Percentiles rank a stretch among this genome's conserved stretches.
These are phyloP conservation scores for Colletotrichum ledebouriae DNA, from an alignment of 2,329 filamentous ascomycete genomes.

Conservation along the genomic window DNA sequence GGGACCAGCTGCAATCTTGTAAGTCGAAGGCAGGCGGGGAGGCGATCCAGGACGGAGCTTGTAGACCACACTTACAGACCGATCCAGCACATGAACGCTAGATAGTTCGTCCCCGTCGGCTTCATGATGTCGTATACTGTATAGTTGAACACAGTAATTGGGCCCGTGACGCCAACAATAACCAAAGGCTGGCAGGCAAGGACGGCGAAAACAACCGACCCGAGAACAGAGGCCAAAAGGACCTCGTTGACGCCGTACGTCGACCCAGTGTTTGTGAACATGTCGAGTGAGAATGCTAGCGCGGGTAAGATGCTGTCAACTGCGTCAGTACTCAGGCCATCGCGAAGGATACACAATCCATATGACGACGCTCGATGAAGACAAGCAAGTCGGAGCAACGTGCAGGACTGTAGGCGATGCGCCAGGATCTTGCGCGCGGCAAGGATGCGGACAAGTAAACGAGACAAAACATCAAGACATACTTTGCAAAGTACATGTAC, in stretches of 20 bases:
- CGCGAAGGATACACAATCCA: too few species aligned
- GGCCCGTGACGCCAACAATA: conserved; percentile 92
- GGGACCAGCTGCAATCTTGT: conserved; percentile 73
- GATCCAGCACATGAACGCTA: conserved; percentile 94
- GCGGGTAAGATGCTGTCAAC: conserved; percentile 83
- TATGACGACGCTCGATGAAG: background rate
- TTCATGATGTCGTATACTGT: conserved; percentile 92
- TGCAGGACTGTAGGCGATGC: too few species aligned
- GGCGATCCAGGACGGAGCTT: background rate
- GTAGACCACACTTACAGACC: conserved; percentile 71
- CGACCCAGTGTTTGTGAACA: conserved; percentile 89
- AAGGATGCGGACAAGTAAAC: too few species aligned
- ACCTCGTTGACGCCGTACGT: conserved; percentile 94
- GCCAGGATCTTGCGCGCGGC: too few species aligned
- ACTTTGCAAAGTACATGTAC: conserved; percentile 98
- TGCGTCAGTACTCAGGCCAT: conserved; percentile 1
- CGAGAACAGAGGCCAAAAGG: conserved; percentile 86
- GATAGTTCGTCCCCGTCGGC: conserved; percentile 82
- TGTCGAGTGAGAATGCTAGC: conserved; percentile 89
- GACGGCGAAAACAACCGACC: conserved; percentile 83
- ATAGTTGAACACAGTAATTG: conserved; percentile 94
- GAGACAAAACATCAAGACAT: conserved; percentile 46
- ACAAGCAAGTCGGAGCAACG: too few species aligned
- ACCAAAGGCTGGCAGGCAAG: conserved; percentile 87
- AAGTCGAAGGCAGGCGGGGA: background rate